Percentiles rank a stretch among this genome's conserved stretches.
phyloP scores from a whole-genome alignment of 306 rosid genomes.

The Cicer cuneatum region DNA sequence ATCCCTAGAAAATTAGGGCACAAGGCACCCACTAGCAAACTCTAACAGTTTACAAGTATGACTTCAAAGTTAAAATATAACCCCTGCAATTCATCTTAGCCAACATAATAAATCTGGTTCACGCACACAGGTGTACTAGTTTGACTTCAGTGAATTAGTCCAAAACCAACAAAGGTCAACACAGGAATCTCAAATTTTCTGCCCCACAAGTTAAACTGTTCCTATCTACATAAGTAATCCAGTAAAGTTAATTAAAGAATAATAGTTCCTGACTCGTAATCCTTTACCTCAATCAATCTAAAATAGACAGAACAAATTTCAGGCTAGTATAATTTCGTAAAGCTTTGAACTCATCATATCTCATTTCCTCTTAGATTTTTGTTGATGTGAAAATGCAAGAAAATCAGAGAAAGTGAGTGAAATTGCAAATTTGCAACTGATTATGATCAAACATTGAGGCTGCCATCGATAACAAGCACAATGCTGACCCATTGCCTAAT shows the following conservation, averaged over 20 bases:
- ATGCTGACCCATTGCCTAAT: background rate
- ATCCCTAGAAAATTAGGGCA: background rate
- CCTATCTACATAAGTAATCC: background rate
- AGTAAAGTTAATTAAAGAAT: background rate
- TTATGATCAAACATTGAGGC: background rate
- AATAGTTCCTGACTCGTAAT: constrained; percentile 2
- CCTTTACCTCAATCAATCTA: no score
- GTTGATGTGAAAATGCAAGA: background rate
- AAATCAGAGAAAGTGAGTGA: background rate
- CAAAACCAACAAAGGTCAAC: constrained; percentile 5
- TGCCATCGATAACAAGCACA: background rate
- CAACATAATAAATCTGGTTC: background rate
- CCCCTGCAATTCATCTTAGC: background rate
- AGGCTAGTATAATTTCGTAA: no score
- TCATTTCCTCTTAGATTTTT: no score
- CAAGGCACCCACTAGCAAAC: background rate
- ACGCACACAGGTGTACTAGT: background rate
- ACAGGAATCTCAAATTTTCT: background rate
- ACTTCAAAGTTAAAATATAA: constrained; percentile 7
- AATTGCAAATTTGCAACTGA: background rate
- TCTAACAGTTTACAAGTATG: background rate
- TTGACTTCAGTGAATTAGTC: background rate
- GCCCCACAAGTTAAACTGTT: constrained; percentile 3
- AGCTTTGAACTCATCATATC: no score
- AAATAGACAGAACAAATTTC: no score